Conservation (phyloP, 2,329 filamentous ascomycete species). For the Esteya vermicola region DNA sequence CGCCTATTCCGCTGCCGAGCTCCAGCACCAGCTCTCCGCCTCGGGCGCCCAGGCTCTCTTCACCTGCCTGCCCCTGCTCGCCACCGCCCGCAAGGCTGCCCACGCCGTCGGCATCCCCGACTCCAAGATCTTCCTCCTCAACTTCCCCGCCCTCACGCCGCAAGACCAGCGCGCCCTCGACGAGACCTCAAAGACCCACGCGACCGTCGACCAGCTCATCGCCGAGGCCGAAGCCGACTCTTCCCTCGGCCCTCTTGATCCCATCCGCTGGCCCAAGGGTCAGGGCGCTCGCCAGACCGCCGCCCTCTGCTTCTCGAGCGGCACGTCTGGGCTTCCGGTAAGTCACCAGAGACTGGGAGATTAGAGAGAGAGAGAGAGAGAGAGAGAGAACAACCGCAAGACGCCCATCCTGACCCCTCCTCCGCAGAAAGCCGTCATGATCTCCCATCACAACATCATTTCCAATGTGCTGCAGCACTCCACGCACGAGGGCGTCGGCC, state of each 20-base stretch:
- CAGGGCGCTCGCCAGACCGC: constrained; percentile 46
- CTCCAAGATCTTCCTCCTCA: constrained; percentile 49
- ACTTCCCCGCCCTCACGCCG: constrained; percentile 35
- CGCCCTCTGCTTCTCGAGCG: constrained; percentile 56
- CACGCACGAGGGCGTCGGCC: constrained; percentile 22
- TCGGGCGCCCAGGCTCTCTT: constrained; percentile 53
- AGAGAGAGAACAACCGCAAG: too few species aligned
- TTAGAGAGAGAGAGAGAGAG: too few species aligned
- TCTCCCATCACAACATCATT: constrained; percentile 62
- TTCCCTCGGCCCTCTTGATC: constrained; percentile 26
- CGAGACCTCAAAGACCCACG: constrained; percentile 16
- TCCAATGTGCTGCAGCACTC: constrained; percentile 53
- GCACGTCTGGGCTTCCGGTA: constrained; percentile 56
- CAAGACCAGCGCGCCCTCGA: constrained; percentile 10
- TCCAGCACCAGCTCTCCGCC: constrained; percentile 52
- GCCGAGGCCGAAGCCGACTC: constrained; percentile 15
- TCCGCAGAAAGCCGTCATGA: constrained; percentile 60
- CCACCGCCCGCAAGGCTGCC: constrained; percentile 47
- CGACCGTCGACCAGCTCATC: constrained; percentile 50
- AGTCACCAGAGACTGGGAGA: too few species aligned
- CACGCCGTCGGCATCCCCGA: constrained; percentile 45
- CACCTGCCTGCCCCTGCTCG: constrained; percentile 51
- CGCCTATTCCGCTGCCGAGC: constrained; percentile 49
- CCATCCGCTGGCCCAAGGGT: constrained; percentile 35
- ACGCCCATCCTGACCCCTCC: neutral